Base-by-base conservation (phyloP, 352 stramenopile species). In the Phytophthora pistaciae region DNA sequence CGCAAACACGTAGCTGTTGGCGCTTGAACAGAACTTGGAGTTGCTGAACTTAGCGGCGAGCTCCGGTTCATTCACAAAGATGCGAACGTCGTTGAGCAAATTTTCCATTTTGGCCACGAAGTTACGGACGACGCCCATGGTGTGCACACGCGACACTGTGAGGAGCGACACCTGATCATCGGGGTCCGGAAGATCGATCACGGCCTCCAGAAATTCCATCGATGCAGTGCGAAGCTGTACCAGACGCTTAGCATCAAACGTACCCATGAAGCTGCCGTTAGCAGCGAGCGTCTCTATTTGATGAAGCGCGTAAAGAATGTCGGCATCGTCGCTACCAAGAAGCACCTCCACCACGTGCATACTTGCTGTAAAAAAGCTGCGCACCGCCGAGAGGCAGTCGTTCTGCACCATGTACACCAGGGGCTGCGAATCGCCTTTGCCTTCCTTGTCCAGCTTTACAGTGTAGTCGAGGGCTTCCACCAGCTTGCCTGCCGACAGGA, bases 1-100 rank as follows among this genome's bases (percentile, higher is more conserved):
- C 21, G 88, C 88, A 72, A 80, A 90, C 53, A 95, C 66, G 66
- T 95, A 93, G n/a, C 84, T 83, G 65, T 95, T 95, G 8, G 82
- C 72, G 29, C 78, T 85, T 1, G 86, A 91, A 66, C 85, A 93
- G 61, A 95, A 95, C 66, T 91, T 90, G 3, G 83, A 84, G 61
- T 90, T 88, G 50, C 74, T 79, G 53, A 93, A 91, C 72, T 91
- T 92, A 13, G 72, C 70, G 57, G 74, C 79, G 53, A 91, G 77
- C 52, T 89, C 84, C 6, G 84, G 82, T 20, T 71, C 68, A 52
- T 87, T 86, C 2, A 74, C 73, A 55, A 91, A 84, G 14, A 87
- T 82, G 16, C 78, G 82, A 27, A 88, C 76, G 13, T 79, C 74
- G 40, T 91, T 91, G 3, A 93, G 69, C 21, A 93, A 23, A 50